phyloP scores from a whole-genome alignment of 2,329 filamentous ascomycete species.

The Neurospora sp. region DNA sequence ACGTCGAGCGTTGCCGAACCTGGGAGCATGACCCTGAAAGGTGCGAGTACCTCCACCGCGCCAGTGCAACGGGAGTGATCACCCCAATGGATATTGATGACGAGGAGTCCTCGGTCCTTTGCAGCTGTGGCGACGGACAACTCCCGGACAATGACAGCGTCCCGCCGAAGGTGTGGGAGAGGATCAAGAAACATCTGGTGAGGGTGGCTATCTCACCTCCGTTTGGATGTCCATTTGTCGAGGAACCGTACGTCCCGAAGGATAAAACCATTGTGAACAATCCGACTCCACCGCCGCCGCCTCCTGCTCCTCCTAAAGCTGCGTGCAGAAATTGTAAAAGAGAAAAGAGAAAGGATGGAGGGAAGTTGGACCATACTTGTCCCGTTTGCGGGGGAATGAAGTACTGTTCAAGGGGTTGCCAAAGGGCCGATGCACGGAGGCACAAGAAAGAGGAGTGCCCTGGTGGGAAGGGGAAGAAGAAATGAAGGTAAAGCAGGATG shows the following conservation, averaged over 20 bases:
- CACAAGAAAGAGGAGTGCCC: conserved; percentile 29
- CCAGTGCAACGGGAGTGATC: conserved; percentile 11
- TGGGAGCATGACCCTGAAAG: conserved; percentile 28
- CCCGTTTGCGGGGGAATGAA: conserved; percentile 30
- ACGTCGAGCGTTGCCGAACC: conserved; percentile 37
- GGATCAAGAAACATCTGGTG: conserved; percentile 33
- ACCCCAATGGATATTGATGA: conserved; percentile 29
- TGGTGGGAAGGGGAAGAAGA: neutral
- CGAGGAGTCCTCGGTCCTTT: conserved; percentile 28
- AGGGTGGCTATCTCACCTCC: conserved; percentile 48
- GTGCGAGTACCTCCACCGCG: conserved; percentile 32
- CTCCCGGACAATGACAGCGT: conserved; percentile 29
- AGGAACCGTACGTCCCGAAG: conserved; percentile 26
- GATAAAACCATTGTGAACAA: neutral
- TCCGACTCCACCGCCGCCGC: neutral
- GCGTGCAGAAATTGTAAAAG: conserved; percentile 29
- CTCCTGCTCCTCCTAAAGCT: neutral
- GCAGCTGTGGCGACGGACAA: conserved; percentile 35
- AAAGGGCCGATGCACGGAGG: conserved; percentile 40
- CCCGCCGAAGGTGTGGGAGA: conserved; percentile 32
- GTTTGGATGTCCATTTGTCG: conserved; percentile 35
- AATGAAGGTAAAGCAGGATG: neutral
- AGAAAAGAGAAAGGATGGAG: conserved; percentile 19
- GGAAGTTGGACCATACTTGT: conserved; percentile 31
- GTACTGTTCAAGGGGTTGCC: conserved; percentile 44